phyloP scores from a whole-genome alignment of 257 asterid genomes.

The Thymus quinquecostatus region DNA sequence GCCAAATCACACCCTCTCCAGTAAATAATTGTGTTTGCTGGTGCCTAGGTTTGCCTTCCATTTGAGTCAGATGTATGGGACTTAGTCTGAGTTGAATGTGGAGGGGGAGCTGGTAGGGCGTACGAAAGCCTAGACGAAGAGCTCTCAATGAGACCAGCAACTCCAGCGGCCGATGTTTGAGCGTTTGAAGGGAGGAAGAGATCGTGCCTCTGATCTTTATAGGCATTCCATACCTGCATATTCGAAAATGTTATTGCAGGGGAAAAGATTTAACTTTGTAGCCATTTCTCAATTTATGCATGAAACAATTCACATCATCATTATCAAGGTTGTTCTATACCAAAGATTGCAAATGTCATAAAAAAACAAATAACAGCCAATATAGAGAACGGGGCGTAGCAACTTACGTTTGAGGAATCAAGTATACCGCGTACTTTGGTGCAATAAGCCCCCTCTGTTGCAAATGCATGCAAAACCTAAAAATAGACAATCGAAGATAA shows the following conservation, averaged over 20 bases:
- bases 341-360: not conserved
- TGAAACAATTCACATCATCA: conserved; percentile 14
- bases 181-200: conserved; percentile 98
- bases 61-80: conserved; percentile 54
- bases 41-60: conserved; percentile 42
- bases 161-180: conserved; percentile 97
- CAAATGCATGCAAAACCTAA: conserved; percentile 96
- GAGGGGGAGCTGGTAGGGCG: conserved; percentile 82
- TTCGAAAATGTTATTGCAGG: conserved; percentile 5
- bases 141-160: conserved; percentile 95
- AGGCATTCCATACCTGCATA: conserved; percentile 94
- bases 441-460: conserved; percentile 95
- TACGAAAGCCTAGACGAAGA: conserved; percentile 79
- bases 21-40: too few relatives aligned
- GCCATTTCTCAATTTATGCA: conserved; percentile 23
- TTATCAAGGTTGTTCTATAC: conserved; percentile 1
- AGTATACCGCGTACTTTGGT: conserved; percentile 83
- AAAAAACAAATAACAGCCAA: conserved; percentile 9
- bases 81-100: conserved; percentile 53
- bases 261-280: not conserved
- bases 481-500: conserved; percentile 21
- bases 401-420: conserved; percentile 83
- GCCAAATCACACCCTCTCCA: conserved; percentile 8
- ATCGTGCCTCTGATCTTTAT: conserved; percentile 95
- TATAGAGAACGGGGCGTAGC: conserved; percentile 27